Conservation (phyloP, 805 yeast species). For the Candida piceae region DNA sequence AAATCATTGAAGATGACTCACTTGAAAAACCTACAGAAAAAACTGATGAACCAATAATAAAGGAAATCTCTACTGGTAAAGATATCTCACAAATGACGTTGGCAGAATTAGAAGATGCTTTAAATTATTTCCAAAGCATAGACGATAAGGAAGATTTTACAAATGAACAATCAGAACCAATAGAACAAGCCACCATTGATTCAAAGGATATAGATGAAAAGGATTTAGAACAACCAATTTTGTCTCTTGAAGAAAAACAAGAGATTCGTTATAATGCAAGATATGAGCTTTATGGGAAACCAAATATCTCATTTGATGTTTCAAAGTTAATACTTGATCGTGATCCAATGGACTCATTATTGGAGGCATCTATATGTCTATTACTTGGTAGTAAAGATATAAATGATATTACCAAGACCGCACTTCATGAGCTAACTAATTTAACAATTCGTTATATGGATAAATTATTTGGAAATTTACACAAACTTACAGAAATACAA, state of each 20-base stretch:
- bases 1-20: too few species aligned
- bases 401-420: slow-evolving; percentile 25
- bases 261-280: not conserved
- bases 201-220: not conserved
- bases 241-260: not conserved
- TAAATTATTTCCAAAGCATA: not conserved
- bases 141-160: not conserved
- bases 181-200: not conserved
- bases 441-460: slow-evolving; percentile 33
- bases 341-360: slow-evolving; percentile 28
- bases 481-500: slow-evolving; percentile 52
- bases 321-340: slow-evolving; percentile 3
- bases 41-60: not conserved
- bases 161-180: not conserved
- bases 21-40: too few species aligned
- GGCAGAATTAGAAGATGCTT: not conserved
- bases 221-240: not conserved
- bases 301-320: not conserved
- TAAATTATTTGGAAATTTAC: slow-evolving; percentile 37
- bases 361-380: slow-evolving; percentile 32
- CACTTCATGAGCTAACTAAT: slow-evolving; percentile 34
- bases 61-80: not conserved
- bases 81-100: not conserved
- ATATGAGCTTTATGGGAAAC: not conserved
- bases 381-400: slow-evolving; percentile 32